Evolutionary conservation across 1,284 basidiomycete genomes (phyloP), one percentile per base, ranked within the genome.

Genomic region (Hypsizygus ulmarius): DNA sequence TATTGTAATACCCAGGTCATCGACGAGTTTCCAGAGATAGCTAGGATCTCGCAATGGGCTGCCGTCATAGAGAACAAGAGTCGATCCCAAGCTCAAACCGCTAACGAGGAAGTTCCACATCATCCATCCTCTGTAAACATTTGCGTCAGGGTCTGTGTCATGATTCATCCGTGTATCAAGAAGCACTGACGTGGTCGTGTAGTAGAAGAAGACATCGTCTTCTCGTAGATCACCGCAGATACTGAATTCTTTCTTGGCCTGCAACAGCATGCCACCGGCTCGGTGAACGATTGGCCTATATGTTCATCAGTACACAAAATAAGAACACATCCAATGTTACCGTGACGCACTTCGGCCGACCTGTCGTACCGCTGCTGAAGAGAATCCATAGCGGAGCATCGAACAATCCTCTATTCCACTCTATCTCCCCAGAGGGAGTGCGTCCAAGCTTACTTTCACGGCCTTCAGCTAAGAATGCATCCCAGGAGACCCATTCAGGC

Each of bases 341-440:
- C 53, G 37, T 39, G 39, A 61, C 74, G 55, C 64, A 82, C 81
- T 84, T 84, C 32, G 81, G 81, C 30, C 73, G 70, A 42, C 90
- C 90, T 35, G 91, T 94, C 7, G 91, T 93, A 8, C 90, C 91
- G 47, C 75, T 89, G 48, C 86, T 90, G 69, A 93, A 94, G 28
- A 94, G 75, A 52, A 93, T 90, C 91, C 91, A 94, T 21, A 93
- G 75, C 3, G 91, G 90, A 60, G 84, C 79, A 65, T 93, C 83
- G 67, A 93, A 94, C 29, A 78, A 73, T 32, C 80, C 72, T 49
- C 84, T 74, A 50, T 66, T 58, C 80, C 79, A 84, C 53, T 72
- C 61, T 53, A 83, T 81, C 64, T 81, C 81, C 47, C 79, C 82
- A 38, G 70, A 63, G 27, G 61, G 43, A 27, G 70, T 68, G 32